Base-by-base conservation (phyloP, 1,284 basidiomycete genomes). In the Takashimella tepidaria region DNA sequence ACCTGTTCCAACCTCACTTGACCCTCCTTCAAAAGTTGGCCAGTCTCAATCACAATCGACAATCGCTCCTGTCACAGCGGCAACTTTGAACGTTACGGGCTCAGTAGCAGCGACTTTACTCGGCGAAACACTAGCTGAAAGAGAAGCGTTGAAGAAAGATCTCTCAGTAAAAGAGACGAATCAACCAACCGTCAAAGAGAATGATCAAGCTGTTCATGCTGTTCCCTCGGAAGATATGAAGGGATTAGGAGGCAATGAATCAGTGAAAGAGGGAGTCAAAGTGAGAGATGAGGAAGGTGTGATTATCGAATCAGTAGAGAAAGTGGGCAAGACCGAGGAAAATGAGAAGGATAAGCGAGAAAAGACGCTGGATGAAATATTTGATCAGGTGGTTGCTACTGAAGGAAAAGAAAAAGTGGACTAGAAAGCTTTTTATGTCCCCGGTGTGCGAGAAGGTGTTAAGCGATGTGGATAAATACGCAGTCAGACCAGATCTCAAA, bases 361-460 rank as follows among this genome's bases (percentile, higher is more conserved):
- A 45, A 46, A 45, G 50, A 57, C 58, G 8, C 53, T 60, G 37
- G 59, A 60, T 47, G 59, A 60, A 40, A 37, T 60, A 1, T 55
- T 60, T 27, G 59, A 60, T 51, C 25, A 47, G 41, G 57, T 56
- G n/a, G 49, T 60, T 41, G 55, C 52, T n/a, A 48, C 53, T 50
- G 58, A 60, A 49, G 41, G 45, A 8, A 21, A 51, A 41, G 56
- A 52, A 23, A 37, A 37, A 16, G 31, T 37, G 10, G 31, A 37
- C 10, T 37, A 37, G n/a, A n/a, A n/a, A n/a, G n/a, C n/a, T n/a
- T n/a, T n/a, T n/a, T n/a, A n/a, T n/a, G n/a, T n/a, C n/a, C n/a
- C n/a, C n/a, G n/a, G n/a, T n/a, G n/a, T n/a, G n/a, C n/a, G n/a
- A n/a, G n/a, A n/a, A n/a, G n/a, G n/a, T n/a, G n/a, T n/a, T n/a